Percentiles rank a stretch among this genome's conserved stretches.
Conservation (phyloP, 2,329 filamentous ascomycete species). For the Penicillium carneum region DNA sequence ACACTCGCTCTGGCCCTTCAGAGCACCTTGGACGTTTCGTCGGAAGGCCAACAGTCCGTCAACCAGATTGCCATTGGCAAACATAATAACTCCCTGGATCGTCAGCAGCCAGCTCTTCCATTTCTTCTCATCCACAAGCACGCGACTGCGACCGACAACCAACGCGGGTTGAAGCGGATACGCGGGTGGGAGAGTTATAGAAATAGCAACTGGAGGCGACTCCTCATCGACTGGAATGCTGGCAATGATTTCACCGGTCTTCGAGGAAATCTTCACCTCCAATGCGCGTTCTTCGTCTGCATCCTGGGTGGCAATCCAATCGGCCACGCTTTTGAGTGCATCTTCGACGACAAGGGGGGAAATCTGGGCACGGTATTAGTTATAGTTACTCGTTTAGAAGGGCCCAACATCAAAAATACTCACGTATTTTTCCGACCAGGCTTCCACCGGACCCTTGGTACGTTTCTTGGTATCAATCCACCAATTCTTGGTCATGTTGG, state of each 20-base stretch:
- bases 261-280: slow-evolving; percentile 73
- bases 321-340: slow-evolving; percentile 49
- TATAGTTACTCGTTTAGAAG: background rate
- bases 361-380: slow-evolving; percentile 42
- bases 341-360: slow-evolving; percentile 53
- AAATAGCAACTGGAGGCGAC: slow-evolving; percentile 78
- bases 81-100: slow-evolving; percentile 90
- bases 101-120: slow-evolving; percentile 91
- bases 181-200: slow-evolving; percentile 77
- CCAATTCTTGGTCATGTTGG: slow-evolving; percentile 82
- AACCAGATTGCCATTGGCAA: slow-evolving; percentile 85
- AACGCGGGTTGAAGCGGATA: slow-evolving; percentile 83
- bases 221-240: slow-evolving; percentile 89
- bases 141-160: slow-evolving; percentile 79
- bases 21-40: slow-evolving; percentile 81
- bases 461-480: slow-evolving; percentile 79
- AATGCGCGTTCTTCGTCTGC: slow-evolving; percentile 62
- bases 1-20: slow-evolving; percentile 93
- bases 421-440: slow-evolving; percentile 85
- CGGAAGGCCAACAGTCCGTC: slow-evolving; percentile 87
- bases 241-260: slow-evolving; percentile 78
- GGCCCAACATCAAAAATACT: slow-evolving; percentile 61
- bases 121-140: slow-evolving; percentile 87
- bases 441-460: slow-evolving; percentile 80
- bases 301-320: slow-evolving; percentile 55